phyloP scores from a whole-genome alignment of 371 early-diverging fungal species.

The Mucor piriformis region DNA sequence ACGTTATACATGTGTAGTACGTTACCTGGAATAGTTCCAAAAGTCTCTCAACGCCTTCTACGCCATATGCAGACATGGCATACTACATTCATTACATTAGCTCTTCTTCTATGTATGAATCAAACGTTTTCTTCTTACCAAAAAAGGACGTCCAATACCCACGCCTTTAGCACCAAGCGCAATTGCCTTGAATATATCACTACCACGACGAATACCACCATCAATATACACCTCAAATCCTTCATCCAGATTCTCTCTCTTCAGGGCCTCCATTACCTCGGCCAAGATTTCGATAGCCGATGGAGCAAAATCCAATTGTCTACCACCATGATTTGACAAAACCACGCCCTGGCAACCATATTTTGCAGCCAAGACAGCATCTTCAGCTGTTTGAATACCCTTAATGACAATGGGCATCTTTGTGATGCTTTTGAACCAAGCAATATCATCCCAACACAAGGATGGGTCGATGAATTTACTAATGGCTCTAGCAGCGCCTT shows the following conservation, averaged over 20 bases:
- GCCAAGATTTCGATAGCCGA: slow-evolving; percentile 81
- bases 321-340: slow-evolving; percentile 95
- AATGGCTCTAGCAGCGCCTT: slow-evolving; percentile 80
- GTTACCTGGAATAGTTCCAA: slow-evolving; percentile 67
- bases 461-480: slow-evolving; percentile 75
- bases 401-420: slow-evolving; percentile 89
- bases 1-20: slow-evolving; percentile 29
- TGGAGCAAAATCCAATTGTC: slow-evolving; percentile 89
- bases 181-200: slow-evolving; percentile 92
- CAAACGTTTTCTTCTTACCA: slow-evolving; percentile 38
- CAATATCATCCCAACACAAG: slow-evolving; percentile 86
- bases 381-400: slow-evolving; percentile 90
- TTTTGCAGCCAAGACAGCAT: slow-evolving; percentile 85
- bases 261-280: slow-evolving; percentile 77
- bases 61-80: slow-evolving; percentile 76
- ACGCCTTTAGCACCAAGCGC: slow-evolving; percentile 96
- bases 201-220: slow-evolving; percentile 90
- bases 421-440: slow-evolving; percentile 85
- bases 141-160: slow-evolving; percentile 88
- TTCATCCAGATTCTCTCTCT: slow-evolving; percentile 47
- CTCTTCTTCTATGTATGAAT: background rate
- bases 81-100: slow-evolving; percentile 34
- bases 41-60: slow-evolving; percentile 75
- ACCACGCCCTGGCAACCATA: slow-evolving; percentile 83
- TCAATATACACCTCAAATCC: slow-evolving; percentile 88